Evolutionary conservation across 225 moss, liverwort and hornwort genomes (phyloP).

Genomic region (Pleurozium schreberi): DNA sequence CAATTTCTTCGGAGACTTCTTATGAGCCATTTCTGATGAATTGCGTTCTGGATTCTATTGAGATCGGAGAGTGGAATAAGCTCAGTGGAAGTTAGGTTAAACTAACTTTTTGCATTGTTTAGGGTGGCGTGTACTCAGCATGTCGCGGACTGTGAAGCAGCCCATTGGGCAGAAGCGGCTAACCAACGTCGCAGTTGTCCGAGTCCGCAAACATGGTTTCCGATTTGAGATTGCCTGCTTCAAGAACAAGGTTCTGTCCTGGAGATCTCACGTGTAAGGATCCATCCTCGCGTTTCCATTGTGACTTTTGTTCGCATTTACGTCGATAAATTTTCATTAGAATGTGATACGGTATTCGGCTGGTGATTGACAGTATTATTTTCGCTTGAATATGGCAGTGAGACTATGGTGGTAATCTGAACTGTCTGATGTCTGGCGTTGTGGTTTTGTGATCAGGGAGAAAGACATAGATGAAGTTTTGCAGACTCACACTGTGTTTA

Average conservation of each 20-base stretch:
- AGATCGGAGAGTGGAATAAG: background rate
- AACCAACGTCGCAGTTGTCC: slow-evolving; percentile 89
- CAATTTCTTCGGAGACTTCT: background rate
- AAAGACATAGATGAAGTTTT: slow-evolving; percentile 97
- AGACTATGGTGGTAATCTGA: background rate
- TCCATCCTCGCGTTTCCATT: background rate
- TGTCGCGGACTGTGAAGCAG: slow-evolving; percentile 69
- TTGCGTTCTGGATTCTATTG: background rate
- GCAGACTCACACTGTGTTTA: slow-evolving; percentile 90
- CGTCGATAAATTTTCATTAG: background rate
- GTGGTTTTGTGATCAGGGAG: slow-evolving; percentile 39
- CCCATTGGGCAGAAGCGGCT: slow-evolving; percentile 95
- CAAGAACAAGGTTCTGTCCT: slow-evolving; percentile 97
- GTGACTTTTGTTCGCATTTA: background rate
- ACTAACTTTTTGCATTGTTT: background rate
- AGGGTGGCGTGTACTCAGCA: background rate
- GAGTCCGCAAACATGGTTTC: slow-evolving; percentile 72
- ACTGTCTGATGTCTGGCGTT: background rate
- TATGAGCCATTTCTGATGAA: background rate
- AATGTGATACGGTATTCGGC: background rate
- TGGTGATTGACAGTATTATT: background rate
- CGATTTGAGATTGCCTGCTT: slow-evolving; percentile 98
- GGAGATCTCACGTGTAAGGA: slow-evolving; percentile 90
- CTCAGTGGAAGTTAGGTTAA: background rate
- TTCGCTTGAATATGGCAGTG: background rate